These are phyloP conservation scores for Bretziella fagacearum DNA, from an alignment of 2,329 filamentous ascomycete species.

Conservation along the genomic window DNA sequence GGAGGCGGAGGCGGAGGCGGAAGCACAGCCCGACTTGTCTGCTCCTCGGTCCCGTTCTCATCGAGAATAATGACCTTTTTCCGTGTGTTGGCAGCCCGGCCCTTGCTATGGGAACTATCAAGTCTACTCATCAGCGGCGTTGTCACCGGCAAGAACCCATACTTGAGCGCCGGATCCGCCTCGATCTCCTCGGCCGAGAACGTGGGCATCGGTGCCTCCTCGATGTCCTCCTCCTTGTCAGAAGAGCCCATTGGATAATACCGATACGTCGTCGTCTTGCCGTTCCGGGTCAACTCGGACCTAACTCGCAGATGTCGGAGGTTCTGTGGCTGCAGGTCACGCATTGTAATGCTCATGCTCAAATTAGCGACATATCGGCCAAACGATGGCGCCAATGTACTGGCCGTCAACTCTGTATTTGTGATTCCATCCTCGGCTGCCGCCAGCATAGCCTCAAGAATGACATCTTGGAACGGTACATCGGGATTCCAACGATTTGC, in stretches of 20 bases:
- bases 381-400: slow-evolving; percentile 23
- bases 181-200: background rate
- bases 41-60: background rate
- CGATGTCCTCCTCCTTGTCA: background rate
- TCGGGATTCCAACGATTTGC: slow-evolving; percentile 12
- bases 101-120: background rate
- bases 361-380: slow-evolving; percentile 21
- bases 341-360: slow-evolving; percentile 17
- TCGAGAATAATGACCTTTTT: slow-evolving; percentile 13
- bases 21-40: background rate
- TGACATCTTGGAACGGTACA: slow-evolving; percentile 16
- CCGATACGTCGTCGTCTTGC: slow-evolving; percentile 14
- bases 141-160: slow-evolving; percentile 10
- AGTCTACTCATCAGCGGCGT: background rate
- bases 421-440: slow-evolving; percentile 22
- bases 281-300: slow-evolving; percentile 14
- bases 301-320: slow-evolving; percentile 25
- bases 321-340: slow-evolving; percentile 25
- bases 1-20: background rate
- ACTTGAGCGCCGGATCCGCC: slow-evolving; percentile 7
- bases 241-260: slow-evolving; percentile 12
- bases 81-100: background rate
- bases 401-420: slow-evolving; percentile 22
- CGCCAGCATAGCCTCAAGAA: slow-evolving; percentile 22
- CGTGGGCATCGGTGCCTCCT: background rate